phyloP scores from a whole-genome alignment of 495 filamentous ascomycete genomes.

The Aspergillus heteromorphus region DNA sequence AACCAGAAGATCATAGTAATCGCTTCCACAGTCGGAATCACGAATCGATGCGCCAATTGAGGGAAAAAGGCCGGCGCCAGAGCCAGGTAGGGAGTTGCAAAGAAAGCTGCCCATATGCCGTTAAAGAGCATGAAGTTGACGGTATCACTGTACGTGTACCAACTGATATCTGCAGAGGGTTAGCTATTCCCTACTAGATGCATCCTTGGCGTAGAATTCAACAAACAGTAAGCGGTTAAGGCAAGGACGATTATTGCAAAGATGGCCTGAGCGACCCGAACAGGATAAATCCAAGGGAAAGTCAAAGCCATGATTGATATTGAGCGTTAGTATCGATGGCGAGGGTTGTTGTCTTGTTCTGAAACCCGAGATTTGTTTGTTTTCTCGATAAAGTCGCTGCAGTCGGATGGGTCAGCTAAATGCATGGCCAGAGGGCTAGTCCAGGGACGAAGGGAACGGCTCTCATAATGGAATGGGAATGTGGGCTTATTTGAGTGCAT shows the following conservation, averaged over 20 bases:
- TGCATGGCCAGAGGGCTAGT: neutral
- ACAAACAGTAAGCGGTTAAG: conserved; percentile 64
- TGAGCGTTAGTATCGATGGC: conserved; percentile 14
- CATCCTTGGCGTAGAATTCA: no score
- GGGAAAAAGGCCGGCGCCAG: conserved; percentile 57
- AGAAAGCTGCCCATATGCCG: conserved; percentile 61
- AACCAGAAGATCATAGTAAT: conserved; percentile 89
- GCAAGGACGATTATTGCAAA: conserved; percentile 69
- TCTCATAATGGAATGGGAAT: neutral
- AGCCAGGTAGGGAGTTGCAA: conserved; percentile 61
- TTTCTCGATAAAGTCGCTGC: neutral
- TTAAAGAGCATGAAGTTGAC: conserved; percentile 72
- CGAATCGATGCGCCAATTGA: conserved; percentile 51
- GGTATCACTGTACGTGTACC: conserved; percentile 21
- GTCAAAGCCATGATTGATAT: neutral
- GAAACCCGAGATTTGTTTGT: neutral
- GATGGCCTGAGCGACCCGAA: conserved; percentile 58
- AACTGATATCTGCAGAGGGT: conserved; percentile 27
- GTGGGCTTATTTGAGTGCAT: neutral
- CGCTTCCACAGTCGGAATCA: conserved; percentile 58
- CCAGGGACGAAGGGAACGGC: neutral
- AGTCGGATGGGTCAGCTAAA: neutral
- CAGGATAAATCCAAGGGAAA: conserved; percentile 49
- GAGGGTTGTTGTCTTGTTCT: neutral
- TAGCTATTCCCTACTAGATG: neutral